Base-by-base conservation (phyloP, 306 rosid species). In the Luffa aegyptiaca region DNA sequence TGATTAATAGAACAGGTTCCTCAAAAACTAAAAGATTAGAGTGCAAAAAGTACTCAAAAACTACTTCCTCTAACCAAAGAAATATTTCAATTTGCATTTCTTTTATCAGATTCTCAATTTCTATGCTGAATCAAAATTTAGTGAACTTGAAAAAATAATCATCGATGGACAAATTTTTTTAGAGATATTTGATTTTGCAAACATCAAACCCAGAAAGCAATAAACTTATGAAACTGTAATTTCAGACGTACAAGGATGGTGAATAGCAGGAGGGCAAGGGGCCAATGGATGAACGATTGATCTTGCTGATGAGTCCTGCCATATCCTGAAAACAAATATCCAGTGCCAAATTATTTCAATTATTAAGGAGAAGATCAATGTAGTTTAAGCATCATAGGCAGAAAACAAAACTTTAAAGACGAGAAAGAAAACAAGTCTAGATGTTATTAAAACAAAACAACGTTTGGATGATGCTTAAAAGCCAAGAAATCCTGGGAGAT, bases 261-360 rank as follows among this genome's bases (percentile, higher is more conserved):
- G 99, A 90, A 84, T 96, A 96, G 85, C 96, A 91, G 46, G 99
- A 80, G 79, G 99, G 99, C 86, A 96, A 82, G 74, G 98, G 97
- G 53, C 97, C 98, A 52, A 94, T 91, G 48, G 97, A 92, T 80
- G 98, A 94, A 81, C 98, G 98, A 61, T 94, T 94, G 52, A 94
- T 88, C 93, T 94, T 96, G 94, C 97, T 96, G 84, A 96, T 93
- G 83, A 96, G 85, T 75, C 99, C 99, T 8, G 98, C 99, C 99
- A 96, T 96, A 84, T 96, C 99, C 99, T 96, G 93, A 89, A 87
- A 85, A 62, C 75, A 41, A 75, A 64, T 80, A 81, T 77, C 59
- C 41, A 39, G 70, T 44, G 70, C 37, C 46, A 35, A 75, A 36
- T 75, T 10, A 75, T 17, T 42, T 52, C 33, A 52, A 33, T 74